These are phyloP conservation scores for Triticum turgidum DNA, from an alignment of 176 grass and related monocot genomes.

Conservation along the genomic window DNA sequence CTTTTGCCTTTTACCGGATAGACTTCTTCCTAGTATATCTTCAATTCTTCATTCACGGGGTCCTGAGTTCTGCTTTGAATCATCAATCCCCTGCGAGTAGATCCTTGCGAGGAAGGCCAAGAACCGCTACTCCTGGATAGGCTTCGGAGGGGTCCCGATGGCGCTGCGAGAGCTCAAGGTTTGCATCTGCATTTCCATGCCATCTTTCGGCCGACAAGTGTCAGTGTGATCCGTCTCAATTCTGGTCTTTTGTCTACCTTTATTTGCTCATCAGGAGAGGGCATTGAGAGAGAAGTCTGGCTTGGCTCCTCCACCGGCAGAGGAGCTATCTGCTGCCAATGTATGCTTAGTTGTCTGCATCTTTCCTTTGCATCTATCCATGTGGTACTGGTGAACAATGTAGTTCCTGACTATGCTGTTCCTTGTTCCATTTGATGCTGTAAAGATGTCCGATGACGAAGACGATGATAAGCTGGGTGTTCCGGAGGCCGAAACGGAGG, in stretches of 20 bases:
- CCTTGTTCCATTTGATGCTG: slow-evolving; percentile 8
- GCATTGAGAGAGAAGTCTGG: slow-evolving; percentile 46
- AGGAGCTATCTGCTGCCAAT: slow-evolving; percentile 29
- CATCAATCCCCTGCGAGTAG: slow-evolving; percentile 11
- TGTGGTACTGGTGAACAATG: neutral
- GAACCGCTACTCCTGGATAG: slow-evolving; percentile 90
- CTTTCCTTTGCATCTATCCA: neutral
- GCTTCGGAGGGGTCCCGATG: slow-evolving; percentile 65
- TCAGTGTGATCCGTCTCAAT: neutral
- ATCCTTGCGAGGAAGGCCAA: slow-evolving; percentile 84
- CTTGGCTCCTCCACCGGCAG: slow-evolving; percentile 13
- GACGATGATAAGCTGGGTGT: slow-evolving; percentile 50
- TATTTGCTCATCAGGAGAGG: slow-evolving; percentile 57
- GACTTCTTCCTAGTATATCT: neutral
- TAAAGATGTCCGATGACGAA: slow-evolving; percentile 63
- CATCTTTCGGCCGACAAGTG: slow-evolving; percentile 3
- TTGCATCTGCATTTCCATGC: neutral
- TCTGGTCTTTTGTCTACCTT: neutral
- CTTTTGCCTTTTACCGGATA: neutral
- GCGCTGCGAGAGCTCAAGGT: slow-evolving; percentile 85
- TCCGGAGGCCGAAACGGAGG: slow-evolving; percentile 38
- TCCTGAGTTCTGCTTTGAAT: neutral
- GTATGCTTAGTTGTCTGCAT: slow-evolving; percentile 5
- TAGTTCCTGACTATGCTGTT: neutral
- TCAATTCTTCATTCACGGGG: neutral